Base-by-base conservation (phyloP, 2,329 filamentous ascomycete species). In the Fusarium bulbicola region DNA sequence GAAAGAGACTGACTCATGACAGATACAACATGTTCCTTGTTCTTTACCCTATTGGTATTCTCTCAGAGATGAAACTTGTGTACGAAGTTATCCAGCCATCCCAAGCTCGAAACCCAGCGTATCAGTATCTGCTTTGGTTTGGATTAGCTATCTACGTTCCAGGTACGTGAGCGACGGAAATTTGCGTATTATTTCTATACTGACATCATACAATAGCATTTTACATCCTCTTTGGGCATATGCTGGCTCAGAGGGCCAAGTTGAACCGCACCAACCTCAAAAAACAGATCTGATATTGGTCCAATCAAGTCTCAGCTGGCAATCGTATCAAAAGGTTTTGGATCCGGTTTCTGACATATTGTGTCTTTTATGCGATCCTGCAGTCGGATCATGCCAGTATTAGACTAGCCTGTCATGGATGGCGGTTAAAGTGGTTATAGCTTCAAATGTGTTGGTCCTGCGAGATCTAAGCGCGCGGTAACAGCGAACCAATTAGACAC, bases 21-120 rank as follows among this genome's bases (percentile, higher is more conserved):
- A 76, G 74, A 32, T 76, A 76, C 12, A 76, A 76, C 10, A 50
- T 76, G 53, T 76, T 76, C 6, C 56, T 76, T 5, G 4, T 75
- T 1, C 60, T 76, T 0, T 76, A 76, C 9, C 74, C 74, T 0
- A 26, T 76, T 2, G 74, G 74, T 4, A 72, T 76, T n/a, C 24
- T 69, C 6, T 76, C 74, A 1, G 74, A 76, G 26, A 62, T 62
- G 21, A 53, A 65, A 11, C 72, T 76, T 6, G 74, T 76, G 3
- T 76, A 73, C 5, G 39, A 67, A 18, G 74, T 76, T 0, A 76
- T 76, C 46, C 54, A 28, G 7, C 74, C 74, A 18, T 76, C 74
- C 1, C 34, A 61, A 7, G 58, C 59, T 37, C 62, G 74, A 14
- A 74, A 75, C 8, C 12, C 59, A 4, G 10, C 26, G 0, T 76